Evolutionary conservation across 495 filamentous ascomycete species (phyloP).

Genomic region (Tirmania nivea): DNA sequence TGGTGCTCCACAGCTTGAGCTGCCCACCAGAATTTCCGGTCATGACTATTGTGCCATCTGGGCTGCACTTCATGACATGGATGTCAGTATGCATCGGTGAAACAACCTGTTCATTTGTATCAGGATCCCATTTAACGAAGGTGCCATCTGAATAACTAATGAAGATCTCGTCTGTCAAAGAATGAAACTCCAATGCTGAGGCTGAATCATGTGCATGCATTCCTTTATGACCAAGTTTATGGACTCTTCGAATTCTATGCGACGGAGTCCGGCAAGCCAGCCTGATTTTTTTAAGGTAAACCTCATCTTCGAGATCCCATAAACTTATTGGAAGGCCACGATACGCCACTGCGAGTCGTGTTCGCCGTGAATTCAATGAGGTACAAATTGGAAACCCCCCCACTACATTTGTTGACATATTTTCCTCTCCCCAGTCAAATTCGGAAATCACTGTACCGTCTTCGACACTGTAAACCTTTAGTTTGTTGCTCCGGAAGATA

Average conservation of each 20-base stretch:
- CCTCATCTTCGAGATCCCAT: conserved; percentile 3
- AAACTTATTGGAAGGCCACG: conserved; percentile 4
- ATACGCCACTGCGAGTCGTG: conserved; percentile 5
- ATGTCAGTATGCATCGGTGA: conserved; percentile 3
- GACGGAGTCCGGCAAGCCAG: neutral
- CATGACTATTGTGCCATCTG: conserved; percentile 10
- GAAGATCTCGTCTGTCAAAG: conserved; percentile 2
- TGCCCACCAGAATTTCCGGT: conserved; percentile 12
- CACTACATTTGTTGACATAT: neutral
- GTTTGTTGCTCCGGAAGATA: neutral
- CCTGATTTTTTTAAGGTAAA: neutral
- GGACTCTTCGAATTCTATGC: neutral
- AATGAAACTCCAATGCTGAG: conserved; percentile 5
- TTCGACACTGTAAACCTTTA: neutral
- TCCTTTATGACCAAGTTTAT: neutral
- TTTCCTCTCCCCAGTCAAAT: neutral
- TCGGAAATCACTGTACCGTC: neutral
- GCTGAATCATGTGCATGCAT: conserved; percentile 4
- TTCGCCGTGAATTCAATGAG: neutral
- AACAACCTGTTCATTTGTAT: neutral
- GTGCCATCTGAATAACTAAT: conserved; percentile 7
- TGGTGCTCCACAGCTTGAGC: conserved; percentile 12
- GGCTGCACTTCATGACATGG: conserved; percentile 6
- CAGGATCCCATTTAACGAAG: conserved; percentile 5
- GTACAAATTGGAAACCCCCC: neutral